These are phyloP conservation scores for Tylopilus vinaceipallidus DNA, from an alignment of 768 basidiomycete species.

Conservation along the genomic window DNA sequence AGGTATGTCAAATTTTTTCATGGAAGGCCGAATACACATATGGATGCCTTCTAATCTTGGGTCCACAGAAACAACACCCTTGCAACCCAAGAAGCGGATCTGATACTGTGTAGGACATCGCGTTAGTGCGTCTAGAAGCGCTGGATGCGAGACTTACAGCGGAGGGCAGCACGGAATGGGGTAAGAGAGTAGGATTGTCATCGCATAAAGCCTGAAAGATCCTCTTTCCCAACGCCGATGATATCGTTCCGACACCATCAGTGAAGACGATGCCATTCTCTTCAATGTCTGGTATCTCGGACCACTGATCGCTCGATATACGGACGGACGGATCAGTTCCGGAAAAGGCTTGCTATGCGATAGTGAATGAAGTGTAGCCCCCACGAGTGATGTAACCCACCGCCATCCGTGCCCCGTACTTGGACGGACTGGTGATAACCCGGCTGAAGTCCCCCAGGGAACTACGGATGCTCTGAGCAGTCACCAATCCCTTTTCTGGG, in stretches of 20 bases:
- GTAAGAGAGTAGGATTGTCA: conserved; percentile 36
- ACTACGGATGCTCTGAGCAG: conserved; percentile 56
- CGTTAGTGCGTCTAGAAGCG: not conserved
- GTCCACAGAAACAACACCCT: conserved; percentile 78
- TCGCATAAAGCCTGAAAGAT: conserved; percentile 60
- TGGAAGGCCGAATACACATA: conserved; percentile 70
- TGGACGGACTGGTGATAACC: conserved; percentile 62
- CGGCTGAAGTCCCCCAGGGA: conserved; percentile 67
- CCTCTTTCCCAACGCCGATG: conserved; percentile 48
- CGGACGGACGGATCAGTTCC: conserved; percentile 73
- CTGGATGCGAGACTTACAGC: conserved; percentile 46
- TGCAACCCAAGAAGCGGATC: conserved; percentile 81
- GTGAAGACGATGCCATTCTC: conserved; percentile 51
- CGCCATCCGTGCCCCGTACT: conserved; percentile 78
- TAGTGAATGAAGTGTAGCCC: conserved; percentile 3
- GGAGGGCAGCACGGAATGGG: conserved; percentile 46
- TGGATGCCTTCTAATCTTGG: conserved; percentile 48
- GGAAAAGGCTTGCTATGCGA: conserved; percentile 65
- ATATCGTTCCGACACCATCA: conserved; percentile 82
- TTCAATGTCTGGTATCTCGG: conserved; percentile 57
- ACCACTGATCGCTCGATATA: conserved; percentile 58
- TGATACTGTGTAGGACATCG: conserved; percentile 51
- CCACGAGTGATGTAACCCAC: conserved; percentile 11
- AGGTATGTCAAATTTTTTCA: conserved; percentile 70
- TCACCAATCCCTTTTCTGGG: conserved; percentile 42